Percentiles rank a stretch among this genome's conserved stretches.
phyloP scores from a whole-genome alignment of 306 rosid genomes.

The Luffa aegyptiaca region DNA sequence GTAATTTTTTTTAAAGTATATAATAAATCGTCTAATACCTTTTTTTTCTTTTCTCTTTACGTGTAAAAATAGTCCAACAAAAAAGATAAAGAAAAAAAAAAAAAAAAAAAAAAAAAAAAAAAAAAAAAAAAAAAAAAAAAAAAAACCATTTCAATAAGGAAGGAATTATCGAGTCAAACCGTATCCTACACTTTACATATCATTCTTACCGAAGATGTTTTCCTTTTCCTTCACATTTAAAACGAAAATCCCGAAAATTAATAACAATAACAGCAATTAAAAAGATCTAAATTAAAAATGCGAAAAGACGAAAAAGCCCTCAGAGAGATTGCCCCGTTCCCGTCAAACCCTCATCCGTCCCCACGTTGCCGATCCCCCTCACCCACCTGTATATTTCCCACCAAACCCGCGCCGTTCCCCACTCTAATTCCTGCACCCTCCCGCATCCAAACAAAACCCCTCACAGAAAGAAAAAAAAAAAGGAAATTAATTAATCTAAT shows the following conservation, averaged over 20 bases:
- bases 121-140: not conserved
- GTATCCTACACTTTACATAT: not conserved
- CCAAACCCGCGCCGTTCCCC: constrained; percentile 7
- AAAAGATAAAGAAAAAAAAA: not conserved
- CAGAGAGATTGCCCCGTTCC: not conserved
- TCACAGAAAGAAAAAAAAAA: not conserved
- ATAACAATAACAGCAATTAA: not conserved
- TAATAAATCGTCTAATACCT: not conserved
- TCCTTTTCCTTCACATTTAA: not conserved
- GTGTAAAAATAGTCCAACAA: not conserved
- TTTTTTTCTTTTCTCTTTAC: not conserved
- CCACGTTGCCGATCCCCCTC: constrained; percentile 18
- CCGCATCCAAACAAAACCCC: constrained; percentile 16
- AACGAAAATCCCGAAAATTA: not conserved
- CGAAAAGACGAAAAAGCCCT: not conserved
- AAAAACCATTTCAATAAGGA: not conserved
- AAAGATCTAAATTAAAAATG: not conserved
- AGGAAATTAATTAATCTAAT: not conserved
- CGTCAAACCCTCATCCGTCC: not conserved
- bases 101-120: not conserved
- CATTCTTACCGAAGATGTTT: not conserved
- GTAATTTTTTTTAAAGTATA: too few species aligned
- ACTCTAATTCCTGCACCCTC: constrained; percentile 19
- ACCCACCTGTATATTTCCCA: constrained; percentile 9
- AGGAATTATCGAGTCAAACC: not conserved